Evolutionary conservation across 345 rosid species (phyloP), one percentile per base, ranked within the genome.

Genomic region (Cochlearia excelsa): DNA sequence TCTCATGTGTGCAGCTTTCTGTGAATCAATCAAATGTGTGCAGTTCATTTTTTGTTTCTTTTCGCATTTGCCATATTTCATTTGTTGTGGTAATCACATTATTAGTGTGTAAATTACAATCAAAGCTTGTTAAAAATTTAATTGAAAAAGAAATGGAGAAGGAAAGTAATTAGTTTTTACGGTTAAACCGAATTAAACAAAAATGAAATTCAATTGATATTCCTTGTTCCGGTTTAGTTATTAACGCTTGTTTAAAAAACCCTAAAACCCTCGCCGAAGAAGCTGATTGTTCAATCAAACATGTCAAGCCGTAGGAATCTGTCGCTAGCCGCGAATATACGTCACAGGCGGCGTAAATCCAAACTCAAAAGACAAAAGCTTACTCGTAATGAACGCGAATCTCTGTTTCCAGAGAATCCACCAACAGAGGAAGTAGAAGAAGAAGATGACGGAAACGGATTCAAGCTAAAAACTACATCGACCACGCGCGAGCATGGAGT

Each of bases 401-500:
- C 66, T 8, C 53, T 33, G 9, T 3, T 26, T 10, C 46, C 46
- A 26, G 68, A 55, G 67, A 54, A 35, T 2, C 56, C 16, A 26
- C 49, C 31, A 2, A 33, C 9, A 2, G 59, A 58, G 40, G 67
- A 30, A 2, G 52, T 2, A 11, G 74, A 47, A 8, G 52, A 62
- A 23, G 62, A 62, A 30, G 81, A 65, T 9, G 82, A 58, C 4
- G 79, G 70, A 44, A 69, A 39, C 59, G 90, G 91, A 7, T 89
- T 83, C 68, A 72, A 71, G 70, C 84, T 93, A 44, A 84, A 83
- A 62, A 47, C 58, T 68, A 74, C 85, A 57, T 76, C 80, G 54
- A 76, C 81, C 11, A 80, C 88, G 10, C 73, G 75, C 45, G 53
- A 71, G 16, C 79, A 87, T 63, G 84, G 95, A 23, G 95, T 89